phyloP scores from a whole-genome alignment of 2,329 filamentous ascomycete genomes.

The Alternaria ethzedia region DNA sequence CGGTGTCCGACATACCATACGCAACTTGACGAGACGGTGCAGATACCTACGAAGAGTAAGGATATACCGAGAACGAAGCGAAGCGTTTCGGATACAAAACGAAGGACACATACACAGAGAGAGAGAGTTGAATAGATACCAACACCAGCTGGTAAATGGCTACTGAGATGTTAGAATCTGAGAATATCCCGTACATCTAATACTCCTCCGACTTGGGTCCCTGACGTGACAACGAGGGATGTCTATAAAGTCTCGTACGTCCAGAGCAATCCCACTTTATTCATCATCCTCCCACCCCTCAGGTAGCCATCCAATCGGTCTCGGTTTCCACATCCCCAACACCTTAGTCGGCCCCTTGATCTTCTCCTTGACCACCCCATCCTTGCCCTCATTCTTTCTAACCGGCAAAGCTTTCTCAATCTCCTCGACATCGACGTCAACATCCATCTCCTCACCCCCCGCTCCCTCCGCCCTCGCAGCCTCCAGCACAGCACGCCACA shows the following conservation, averaged over 20 bases:
- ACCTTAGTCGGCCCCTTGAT: slow-evolving; percentile 37
- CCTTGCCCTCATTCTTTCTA: background rate
- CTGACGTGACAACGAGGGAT: background rate
- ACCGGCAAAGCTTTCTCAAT: background rate
- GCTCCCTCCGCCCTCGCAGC: slow-evolving; percentile 29
- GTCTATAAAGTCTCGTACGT: background rate
- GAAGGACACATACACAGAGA: too few species aligned
- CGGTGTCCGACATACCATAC: background rate
- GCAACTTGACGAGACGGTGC: background rate
- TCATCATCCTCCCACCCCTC: slow-evolving; percentile 35
- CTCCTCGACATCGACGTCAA: slow-evolving; percentile 10
- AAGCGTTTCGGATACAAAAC: background rate
- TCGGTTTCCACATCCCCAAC: slow-evolving; percentile 40
- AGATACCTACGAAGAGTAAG: background rate
- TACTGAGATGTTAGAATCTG: background rate
- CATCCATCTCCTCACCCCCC: slow-evolving; percentile 7
- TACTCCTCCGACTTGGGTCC: background rate
- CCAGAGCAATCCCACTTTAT: background rate
- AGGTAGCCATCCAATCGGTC: slow-evolving; percentile 40
- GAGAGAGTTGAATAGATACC: background rate
- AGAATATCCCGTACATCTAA: background rate
- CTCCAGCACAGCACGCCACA: slow-evolving; percentile 38
- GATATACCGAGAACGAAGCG: background rate
- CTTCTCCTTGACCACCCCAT: slow-evolving; percentile 11
- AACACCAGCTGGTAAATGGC: background rate